Evolutionary conservation across 1,284 basidiomycete genomes (phyloP), one percentile per base, ranked within the genome.

Genomic region (Puccinia polysora): DNA sequence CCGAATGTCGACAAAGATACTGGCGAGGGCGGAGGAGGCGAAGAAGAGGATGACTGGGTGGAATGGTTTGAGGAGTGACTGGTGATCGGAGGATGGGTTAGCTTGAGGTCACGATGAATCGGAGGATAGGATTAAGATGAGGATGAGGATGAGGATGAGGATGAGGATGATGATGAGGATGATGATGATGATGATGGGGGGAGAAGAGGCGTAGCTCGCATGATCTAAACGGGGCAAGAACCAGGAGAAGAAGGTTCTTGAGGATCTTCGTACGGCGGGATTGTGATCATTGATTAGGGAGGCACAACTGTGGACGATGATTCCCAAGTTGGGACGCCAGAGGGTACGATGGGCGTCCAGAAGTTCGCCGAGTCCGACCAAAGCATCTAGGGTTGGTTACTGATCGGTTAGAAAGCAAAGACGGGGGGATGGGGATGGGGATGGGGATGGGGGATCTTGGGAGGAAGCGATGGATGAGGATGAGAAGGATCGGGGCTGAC

Each of bases 1-100:
- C 8, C 92, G 85, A 73, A 97, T 90, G 77, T 94, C 90, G 8
- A 92, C 91, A 79, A 93, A 95, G 72, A 98, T 96, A 77, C 96
- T 89, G 0, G 91, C 93, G 79, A 96, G 88, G 0, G 91, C 91
- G 3, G 94, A 95, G 1, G 90, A 87, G 0, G 88, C 87, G 79
- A 92, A 96, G 14, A 97, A 85, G 18, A 95, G 82, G 1, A 96
- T 82, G 0, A 87, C 78, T 0, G 88, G 84, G 3, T 87, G 84
- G 78, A 91, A 91, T 6, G 89, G 91, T 2, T 82, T 77, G 1
- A 91, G 80, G 67, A 85, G 84, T 64, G 85, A 83, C 89, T 88
- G 74, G 70, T 28, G 73, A 62, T 62, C 64, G 74, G n/a, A 58
- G 68, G 43, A 40, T 58, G 23, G n/a, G 10, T n/a, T 20, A 63